These are phyloP conservation scores for Ettlia oleoabundans DNA, from an alignment of 139 green algal species.

Conservation along the genomic window DNA sequence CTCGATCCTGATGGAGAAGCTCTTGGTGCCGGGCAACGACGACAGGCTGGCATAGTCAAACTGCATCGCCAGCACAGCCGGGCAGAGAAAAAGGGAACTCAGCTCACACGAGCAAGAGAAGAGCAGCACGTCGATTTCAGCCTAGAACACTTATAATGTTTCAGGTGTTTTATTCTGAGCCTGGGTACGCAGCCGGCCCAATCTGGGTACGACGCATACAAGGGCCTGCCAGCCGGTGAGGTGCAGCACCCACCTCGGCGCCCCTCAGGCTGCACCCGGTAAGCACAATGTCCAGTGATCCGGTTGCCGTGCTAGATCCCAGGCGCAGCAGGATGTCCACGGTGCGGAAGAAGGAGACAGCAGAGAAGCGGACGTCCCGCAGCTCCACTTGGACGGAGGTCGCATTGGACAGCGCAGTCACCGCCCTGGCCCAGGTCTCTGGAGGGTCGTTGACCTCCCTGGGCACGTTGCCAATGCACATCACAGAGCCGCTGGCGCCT, in stretches of 20 bases:
- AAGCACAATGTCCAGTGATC: neutral
- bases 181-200: too few relatives aligned
- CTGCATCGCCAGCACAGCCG: neutral
- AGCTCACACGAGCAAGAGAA: neutral
- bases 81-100: neutral
- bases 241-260: neutral
- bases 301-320: neutral
- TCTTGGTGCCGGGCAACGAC: neutral
- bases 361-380: neutral
- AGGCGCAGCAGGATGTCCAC: neutral
- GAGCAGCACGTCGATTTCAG: neutral
- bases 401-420: neutral
- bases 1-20: neutral
- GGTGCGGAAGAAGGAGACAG: neutral
- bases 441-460: neutral
- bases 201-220: neutral
- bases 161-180: too few relatives aligned
- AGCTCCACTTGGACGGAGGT: neutral
- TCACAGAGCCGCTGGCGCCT: neutral
- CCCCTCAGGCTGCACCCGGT: conserved; percentile 5
- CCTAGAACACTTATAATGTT: neutral
- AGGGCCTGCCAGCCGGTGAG: too few relatives aligned
- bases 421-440: neutral
- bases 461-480: neutral
- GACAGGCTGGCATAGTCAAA: neutral